Evolutionary conservation across 345 rosid genomes (phyloP), one percentile per base, ranked within the genome.

Genomic region (Lagerstroemia speciosa): DNA sequence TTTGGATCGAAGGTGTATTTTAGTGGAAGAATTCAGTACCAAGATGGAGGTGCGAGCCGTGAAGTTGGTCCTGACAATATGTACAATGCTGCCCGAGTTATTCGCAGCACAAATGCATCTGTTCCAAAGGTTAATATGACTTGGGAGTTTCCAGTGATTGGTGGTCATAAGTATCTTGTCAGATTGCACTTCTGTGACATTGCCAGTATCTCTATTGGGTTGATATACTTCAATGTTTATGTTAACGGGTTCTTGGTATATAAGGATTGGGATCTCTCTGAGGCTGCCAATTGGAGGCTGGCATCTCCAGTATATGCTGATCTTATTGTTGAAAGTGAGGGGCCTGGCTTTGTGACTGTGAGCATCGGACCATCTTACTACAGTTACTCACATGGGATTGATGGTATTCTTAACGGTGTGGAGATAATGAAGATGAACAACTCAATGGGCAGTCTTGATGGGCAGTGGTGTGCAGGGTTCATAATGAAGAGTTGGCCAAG

Each of bases 401-500:
- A 85, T 83, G 94, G 90, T 37, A 81, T 91, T 63, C 68, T 91
- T 75, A 93, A 93, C 60, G 98, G 93, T 17, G 82, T 91, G 41
- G 98, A 93, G 88, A 80, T 93, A 73, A 87, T 91, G 94, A 89
- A 85, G 83, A 81, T 93, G 90, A 93, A 82, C 75, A 91, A 89
- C 77, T 82, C 94, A 11, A 71, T 79, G 89, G 96, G 96, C 69
- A 89, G 93, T 80, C 87, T 93, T 53, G 91, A 84, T 52, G 94
- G 94, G 27, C 73, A 73, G 65, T 64, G 76, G 64, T 76, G 90
- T 27, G 72, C 80, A 11, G 90, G 81, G 14, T 69, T 70, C 85
- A 75, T 89, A 12, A 64, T 86, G 75, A 78, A 72, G 58, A 76
- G 77, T 55, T 87, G 87, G 78, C 86, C 85, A 0, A 79, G 84